phyloP scores from a whole-genome alignment of 176 grass and related monocot species.

The Saccharum spontaneum region DNA sequence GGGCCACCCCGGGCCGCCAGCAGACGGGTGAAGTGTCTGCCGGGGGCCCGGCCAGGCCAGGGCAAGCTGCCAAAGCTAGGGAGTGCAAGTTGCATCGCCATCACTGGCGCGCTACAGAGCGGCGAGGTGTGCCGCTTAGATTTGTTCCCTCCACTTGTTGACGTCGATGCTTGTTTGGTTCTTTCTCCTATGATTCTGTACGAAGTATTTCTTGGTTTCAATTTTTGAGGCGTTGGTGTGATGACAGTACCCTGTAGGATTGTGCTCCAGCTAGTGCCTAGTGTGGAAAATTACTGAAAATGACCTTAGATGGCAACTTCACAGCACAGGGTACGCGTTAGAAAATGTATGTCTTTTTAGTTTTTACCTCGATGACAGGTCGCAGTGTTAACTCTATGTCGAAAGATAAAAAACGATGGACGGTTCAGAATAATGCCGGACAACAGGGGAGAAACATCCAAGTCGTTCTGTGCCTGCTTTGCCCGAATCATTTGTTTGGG shows the following conservation, averaged over 20 bases:
- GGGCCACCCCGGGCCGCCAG: background rate
- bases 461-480: background rate
- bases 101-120: background rate
- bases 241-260: background rate
- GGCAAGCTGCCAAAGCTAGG: slow-evolving; percentile 32
- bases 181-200: background rate
- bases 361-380: background rate
- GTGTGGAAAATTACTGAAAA: background rate
- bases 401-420: background rate
- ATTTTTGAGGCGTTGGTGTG: background rate
- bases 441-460: background rate
- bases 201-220: background rate
- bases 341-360: no score
- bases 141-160: slow-evolving; percentile 3
- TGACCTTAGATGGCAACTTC: background rate
- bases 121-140: background rate
- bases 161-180: slow-evolving; percentile 1
- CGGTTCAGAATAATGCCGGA: background rate
- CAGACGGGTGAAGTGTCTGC: slow-evolving; percentile 8
- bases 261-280: background rate
- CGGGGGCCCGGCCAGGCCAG: background rate
- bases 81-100: slow-evolving; percentile 25
- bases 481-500: background rate
- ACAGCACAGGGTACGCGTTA: background rate
- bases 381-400: no score